phyloP scores from a whole-genome alignment of 1,284 basidiomycete genomes.

The Gastroboletus turbinatus region DNA sequence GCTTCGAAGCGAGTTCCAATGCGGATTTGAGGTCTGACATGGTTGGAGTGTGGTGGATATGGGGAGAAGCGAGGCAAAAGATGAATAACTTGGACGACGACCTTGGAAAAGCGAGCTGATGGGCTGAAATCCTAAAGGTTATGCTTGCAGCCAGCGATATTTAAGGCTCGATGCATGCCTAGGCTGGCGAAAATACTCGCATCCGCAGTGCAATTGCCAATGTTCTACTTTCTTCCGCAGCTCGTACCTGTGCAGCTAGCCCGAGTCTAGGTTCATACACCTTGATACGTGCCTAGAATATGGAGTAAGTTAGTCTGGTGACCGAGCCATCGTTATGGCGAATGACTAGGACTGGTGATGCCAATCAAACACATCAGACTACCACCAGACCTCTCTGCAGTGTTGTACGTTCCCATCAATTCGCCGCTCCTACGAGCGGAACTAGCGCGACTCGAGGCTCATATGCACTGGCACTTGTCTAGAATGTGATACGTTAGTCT shows the following conservation, averaged over 20 bases:
- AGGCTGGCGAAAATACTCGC: neutral
- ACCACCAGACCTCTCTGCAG: neutral
- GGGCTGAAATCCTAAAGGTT: neutral
- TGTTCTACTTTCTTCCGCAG: neutral
- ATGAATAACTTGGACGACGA: neutral
- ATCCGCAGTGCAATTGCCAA: neutral
- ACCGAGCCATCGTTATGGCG: neutral
- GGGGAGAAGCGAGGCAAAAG: neutral
- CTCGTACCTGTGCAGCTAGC: neutral
- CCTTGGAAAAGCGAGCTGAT: neutral
- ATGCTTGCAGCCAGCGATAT: neutral
- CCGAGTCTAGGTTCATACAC: neutral
- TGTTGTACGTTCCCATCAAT: neutral
- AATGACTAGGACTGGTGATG: neutral
- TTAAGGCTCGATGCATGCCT: neutral
- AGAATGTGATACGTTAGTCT: too few species aligned
- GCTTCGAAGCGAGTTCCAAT: neutral
- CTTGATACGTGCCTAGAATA: neutral
- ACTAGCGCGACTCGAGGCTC: too few species aligned
- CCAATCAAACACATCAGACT: too few species aligned
- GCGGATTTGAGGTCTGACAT: slow-evolving; percentile 1
- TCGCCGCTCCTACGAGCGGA: neutral
- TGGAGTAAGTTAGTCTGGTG: neutral
- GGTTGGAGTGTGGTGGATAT: neutral
- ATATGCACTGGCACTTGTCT: too few species aligned